Base-by-base conservation (phyloP, 441 rosid species). In the Brassica hybrid region DNA sequence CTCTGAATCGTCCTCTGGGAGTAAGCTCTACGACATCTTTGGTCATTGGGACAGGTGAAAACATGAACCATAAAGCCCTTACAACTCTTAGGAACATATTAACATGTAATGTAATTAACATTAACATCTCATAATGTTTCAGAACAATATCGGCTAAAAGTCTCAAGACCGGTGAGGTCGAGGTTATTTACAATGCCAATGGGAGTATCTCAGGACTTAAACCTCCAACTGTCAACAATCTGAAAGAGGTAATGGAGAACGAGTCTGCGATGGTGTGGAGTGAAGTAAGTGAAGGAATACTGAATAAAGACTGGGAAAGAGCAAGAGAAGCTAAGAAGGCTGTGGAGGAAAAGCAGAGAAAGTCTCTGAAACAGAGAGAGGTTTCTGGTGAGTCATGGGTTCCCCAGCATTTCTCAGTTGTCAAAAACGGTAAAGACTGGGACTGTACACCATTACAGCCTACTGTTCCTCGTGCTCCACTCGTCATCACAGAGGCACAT, bases 1-100 rank as follows among this genome's bases (percentile, higher is more conserved):
- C 67, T 78, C 73, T 2, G 76, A 85, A 13, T 76, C 88, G 12
- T 84, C 88, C 0, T 81, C 95, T 3, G 73, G 61, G 8, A 77
- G 54, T 14, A 80, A 80, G n/a, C 84, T 92, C 25, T 88, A 75
- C 56, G 86, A 86, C 71, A 68, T 92, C 18, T 18, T 61, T 60
- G 97, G 98, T 12, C 86, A 90, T n/a, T 94, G 98, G 97, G 90
- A 88, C 76, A 91, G 94, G 80, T 71, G 23, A 77, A 27, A 13
- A 12, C 8, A 69, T n/a, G 14, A 61, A 32, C 9, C n/a, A 32
- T n/a, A 48, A 13, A 27, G 90, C 21, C 32, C 6, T 32, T 69
- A n/a, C 25, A 75, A 57, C 50, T 67, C 52, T 58, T 1, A 7
- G 16, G 10, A 69, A 52, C 11, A 60, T 23, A 6, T 5, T 10